Evolutionary conservation across 73 alveolate genomes (phyloP).

Genomic region (Paraurostyla sp.): DNA sequence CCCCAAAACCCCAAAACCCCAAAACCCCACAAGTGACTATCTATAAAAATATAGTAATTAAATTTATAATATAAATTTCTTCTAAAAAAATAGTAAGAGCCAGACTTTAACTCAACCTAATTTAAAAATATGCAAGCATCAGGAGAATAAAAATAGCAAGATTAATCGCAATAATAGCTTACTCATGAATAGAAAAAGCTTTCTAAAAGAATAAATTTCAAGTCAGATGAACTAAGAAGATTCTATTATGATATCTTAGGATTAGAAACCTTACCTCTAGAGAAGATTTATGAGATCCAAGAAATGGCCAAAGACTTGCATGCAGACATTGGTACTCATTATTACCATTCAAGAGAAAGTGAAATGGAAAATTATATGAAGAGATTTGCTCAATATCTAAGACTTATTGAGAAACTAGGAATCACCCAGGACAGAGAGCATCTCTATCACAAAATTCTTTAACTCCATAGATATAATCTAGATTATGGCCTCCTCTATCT

Average conservation of each 20-base stretch:
- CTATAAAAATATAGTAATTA: no score
- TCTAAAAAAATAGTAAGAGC: no score
- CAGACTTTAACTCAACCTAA: no score
- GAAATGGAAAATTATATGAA: background rate
- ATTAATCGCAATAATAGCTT: no score
- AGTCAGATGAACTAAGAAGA: background rate
- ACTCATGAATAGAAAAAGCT: slow-evolving; percentile 31
- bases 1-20: no score
- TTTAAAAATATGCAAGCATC: no score
- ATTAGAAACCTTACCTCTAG: slow-evolving; percentile 3
- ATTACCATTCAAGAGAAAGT: slow-evolving; percentile 18
- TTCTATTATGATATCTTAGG: slow-evolving; percentile 33
- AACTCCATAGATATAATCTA: slow-evolving; percentile 20
- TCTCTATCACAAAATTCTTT: background rate
- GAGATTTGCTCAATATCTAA: background rate
- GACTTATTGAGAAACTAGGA: slow-evolving; percentile 1
- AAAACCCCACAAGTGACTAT: no score
- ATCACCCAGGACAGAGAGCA: background rate
- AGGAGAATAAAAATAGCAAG: no score
- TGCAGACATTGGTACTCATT: background rate
- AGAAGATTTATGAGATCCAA: background rate
- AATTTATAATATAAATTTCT: no score
- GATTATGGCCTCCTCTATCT: slow-evolving; percentile 57
- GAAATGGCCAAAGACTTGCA: background rate
- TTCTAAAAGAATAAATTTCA: background rate